A percentile compares a stretch with the other conserved stretches of the same genome.
phyloP scores from a whole-genome alignment of 352 stramenopile species.

The Phytophthora megakarya region DNA sequence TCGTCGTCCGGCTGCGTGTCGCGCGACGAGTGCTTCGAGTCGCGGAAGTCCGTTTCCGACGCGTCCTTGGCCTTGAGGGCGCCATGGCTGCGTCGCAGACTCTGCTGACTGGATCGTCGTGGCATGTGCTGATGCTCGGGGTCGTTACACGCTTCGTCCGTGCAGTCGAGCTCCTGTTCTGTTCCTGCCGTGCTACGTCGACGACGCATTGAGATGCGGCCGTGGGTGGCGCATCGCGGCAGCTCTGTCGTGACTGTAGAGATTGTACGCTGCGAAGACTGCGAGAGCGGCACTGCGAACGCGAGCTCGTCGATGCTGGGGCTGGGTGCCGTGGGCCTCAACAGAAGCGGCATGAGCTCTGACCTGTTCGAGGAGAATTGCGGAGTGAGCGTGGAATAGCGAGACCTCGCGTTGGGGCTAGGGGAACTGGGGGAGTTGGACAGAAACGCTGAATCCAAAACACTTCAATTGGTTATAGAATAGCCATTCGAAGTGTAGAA shows the following conservation, averaged over 20 bases:
- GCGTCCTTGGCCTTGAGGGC: conserved; percentile 20
- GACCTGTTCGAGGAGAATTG: conserved; percentile 25
- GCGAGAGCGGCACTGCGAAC: conserved; percentile 47
- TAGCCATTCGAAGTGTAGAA: too few species aligned
- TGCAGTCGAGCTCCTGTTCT: conserved; percentile 32
- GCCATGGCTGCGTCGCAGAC: conserved; percentile 20
- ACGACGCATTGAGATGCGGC: conserved; percentile 37
- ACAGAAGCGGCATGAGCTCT: conserved; percentile 65
- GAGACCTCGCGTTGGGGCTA: conserved; percentile 10
- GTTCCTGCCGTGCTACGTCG: conserved; percentile 44
- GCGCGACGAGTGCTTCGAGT: conserved; percentile 42
- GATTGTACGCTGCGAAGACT: conserved; percentile 20
- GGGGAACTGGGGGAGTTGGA: conserved; percentile 13
- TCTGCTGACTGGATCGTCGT: conserved; percentile 25
- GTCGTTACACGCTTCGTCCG: conserved; percentile 20
- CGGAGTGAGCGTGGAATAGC: conserved; percentile 21
- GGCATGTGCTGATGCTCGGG: conserved; percentile 12
- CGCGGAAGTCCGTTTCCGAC: conserved; percentile 14
- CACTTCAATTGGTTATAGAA: conserved; percentile 23
- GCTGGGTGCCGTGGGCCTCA: conserved; percentile 68
- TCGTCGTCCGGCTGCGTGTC: conserved; percentile 44
- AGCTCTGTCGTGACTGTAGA: conserved; percentile 28
- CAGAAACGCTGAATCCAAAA: conserved; percentile 14
- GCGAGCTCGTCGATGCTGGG: conserved; percentile 77
- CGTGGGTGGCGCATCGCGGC: conserved; percentile 44